Percentiles rank a stretch among this genome's conserved stretches.
Evolutionary conservation across 2,329 filamentous ascomycete genomes (phyloP).

Genomic region (Colletotrichum limetticola): DNA sequence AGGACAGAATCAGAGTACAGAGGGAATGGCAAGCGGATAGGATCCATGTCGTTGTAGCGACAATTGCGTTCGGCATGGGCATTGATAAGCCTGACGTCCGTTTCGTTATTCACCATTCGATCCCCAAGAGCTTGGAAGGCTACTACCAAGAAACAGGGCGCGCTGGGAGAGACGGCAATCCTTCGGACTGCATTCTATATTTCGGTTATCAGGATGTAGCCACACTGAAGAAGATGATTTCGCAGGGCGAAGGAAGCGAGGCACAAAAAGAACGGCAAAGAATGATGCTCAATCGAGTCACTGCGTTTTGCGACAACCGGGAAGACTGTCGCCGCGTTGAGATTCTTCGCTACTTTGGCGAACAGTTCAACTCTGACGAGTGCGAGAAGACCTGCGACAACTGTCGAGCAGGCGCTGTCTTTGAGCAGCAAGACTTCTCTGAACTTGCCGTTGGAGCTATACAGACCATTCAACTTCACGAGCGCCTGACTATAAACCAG

Average conservation of each 20-base stretch:
- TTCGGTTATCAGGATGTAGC: constrained; percentile 84
- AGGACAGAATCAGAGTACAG: constrained; percentile 78
- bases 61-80: constrained; percentile 99
- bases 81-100: constrained; percentile 98
- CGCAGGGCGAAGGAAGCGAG: constrained; percentile 77
- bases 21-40: constrained; percentile 83
- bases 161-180: constrained; percentile 89
- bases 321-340: constrained; percentile 88
- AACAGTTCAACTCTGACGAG: constrained; percentile 77
- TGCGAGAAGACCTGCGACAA: constrained; percentile 89
- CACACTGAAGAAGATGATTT: constrained; percentile 82
- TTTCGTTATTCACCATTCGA: constrained; percentile 92
- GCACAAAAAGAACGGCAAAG: constrained; percentile 87
- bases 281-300: constrained; percentile 85
- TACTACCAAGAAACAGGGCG: constrained; percentile 99
- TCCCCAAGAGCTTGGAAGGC: constrained; percentile 95
- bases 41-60: constrained; percentile 93
- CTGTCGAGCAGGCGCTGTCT: constrained; percentile 78
- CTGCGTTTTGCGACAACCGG: constrained; percentile 89
- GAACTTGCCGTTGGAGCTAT: constrained; percentile 78
- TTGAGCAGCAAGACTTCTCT: constrained; percentile 82
- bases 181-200: constrained; percentile 89
- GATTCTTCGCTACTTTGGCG: constrained; percentile 94
- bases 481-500: constrained; percentile 77
- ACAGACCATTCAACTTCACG: constrained; percentile 70